A percentile compares a stretch with the other conserved stretches of the same genome.
These are phyloP conservation scores for Trametes versicolor DNA, from an alignment of 1,284 basidiomycete genomes.

Conservation along the genomic window DNA sequence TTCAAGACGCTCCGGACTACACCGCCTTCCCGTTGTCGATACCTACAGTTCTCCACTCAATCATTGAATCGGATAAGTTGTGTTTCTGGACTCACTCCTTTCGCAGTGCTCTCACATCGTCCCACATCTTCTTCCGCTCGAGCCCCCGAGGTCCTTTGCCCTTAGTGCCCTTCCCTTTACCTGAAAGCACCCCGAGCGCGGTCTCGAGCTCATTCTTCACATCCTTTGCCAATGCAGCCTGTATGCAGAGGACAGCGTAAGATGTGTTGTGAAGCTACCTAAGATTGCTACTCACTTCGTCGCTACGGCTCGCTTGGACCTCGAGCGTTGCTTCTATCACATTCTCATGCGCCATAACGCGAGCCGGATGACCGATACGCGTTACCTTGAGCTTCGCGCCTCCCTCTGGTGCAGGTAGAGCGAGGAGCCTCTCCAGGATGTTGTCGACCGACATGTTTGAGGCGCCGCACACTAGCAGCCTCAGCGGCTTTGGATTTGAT, in stretches of 20 bases:
- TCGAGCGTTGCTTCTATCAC: slow-evolving; percentile 89
- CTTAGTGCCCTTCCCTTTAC: slow-evolving; percentile 82
- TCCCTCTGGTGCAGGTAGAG: slow-evolving; percentile 58
- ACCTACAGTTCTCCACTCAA: slow-evolving; percentile 55
- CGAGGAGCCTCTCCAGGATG: slow-evolving; percentile 84
- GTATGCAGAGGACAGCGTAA: background rate
- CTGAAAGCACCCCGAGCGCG: slow-evolving; percentile 72
- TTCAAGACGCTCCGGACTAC: slow-evolving; percentile 84
- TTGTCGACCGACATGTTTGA: slow-evolving; percentile 95
- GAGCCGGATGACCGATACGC: slow-evolving; percentile 92
- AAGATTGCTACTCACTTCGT: slow-evolving; percentile 59
- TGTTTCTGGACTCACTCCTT: slow-evolving; percentile 75
- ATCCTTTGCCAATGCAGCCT: slow-evolving; percentile 83
- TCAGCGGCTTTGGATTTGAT: slow-evolving; percentile 57
- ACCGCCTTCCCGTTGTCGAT: slow-evolving; percentile 86
- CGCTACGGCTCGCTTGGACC: slow-evolving; percentile 82
- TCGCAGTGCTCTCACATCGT: slow-evolving; percentile 88
- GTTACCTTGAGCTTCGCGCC: slow-evolving; percentile 69
- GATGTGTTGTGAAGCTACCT: background rate
- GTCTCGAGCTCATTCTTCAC: slow-evolving; percentile 86
- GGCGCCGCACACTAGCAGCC: slow-evolving; percentile 88
- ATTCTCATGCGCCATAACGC: slow-evolving; percentile 79
- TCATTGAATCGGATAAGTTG: slow-evolving; percentile 4
- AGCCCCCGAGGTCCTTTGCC: slow-evolving; percentile 75
- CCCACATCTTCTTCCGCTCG: slow-evolving; percentile 91